These are phyloP conservation scores for Huiozyma sinensis DNA, from an alignment of 805 yeast genomes.

Conservation along the genomic window DNA sequence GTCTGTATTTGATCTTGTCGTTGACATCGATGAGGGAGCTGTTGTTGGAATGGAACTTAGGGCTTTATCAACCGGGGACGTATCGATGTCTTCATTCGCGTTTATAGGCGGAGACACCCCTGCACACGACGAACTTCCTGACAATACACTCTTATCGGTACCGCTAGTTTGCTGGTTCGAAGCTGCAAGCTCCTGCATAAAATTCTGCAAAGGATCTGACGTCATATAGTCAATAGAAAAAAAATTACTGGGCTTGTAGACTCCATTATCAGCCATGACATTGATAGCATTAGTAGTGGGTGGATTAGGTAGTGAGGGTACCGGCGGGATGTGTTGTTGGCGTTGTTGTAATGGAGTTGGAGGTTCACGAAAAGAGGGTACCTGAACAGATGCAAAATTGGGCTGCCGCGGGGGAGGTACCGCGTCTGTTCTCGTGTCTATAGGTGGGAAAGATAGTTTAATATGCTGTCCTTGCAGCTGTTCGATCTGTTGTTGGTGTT, in stretches of 20 bases:
- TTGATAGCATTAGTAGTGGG: not conserved
- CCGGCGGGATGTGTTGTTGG: not conserved
- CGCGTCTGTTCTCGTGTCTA: not conserved
- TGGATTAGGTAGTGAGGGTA: not conserved
- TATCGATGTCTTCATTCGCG: no score
- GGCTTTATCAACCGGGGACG: no score
- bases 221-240: slow-evolving; percentile 13
- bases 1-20: no score
- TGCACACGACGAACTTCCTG: not conserved
- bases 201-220: slow-evolving; percentile 15
- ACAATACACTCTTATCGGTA: not conserved
- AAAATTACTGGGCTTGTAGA: slow-evolving; percentile 8
- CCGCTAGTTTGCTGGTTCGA: not conserved
- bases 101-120: no score
- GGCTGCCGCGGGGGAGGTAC: not conserved
- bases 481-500: slow-evolving; percentile 3
- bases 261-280: not conserved
- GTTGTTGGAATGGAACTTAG: no score
- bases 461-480: not conserved
- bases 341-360: not conserved
- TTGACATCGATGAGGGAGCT: not conserved
- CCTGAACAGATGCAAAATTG: not conserved
- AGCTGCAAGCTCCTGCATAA: slow-evolving; percentile 14
- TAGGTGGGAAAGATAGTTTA: not conserved
- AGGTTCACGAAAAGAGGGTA: not conserved